Evolutionary conservation across 163 green algal genomes (phyloP), one percentile per base, ranked within the genome.

Genomic region (Prototheca cutis): DNA sequence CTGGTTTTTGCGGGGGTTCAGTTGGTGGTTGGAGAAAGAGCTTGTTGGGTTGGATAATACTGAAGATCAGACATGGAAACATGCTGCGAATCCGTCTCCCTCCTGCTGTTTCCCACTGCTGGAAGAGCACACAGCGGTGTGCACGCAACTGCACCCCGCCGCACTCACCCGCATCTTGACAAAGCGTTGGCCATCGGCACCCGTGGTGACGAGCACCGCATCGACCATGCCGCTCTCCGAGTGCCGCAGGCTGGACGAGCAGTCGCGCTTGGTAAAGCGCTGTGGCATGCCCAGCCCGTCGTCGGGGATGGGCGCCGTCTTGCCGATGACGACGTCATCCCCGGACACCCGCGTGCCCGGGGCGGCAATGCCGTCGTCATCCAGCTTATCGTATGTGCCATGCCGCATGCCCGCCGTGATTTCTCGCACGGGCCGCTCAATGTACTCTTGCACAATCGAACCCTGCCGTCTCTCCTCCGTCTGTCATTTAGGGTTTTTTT

Each of bases 321-420:
- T 80, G 53, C 72, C 68, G 36, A 96, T 95, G 28, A 97, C 87
- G 34, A 96, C 87, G 72, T 97, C 90, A 56, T 91, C 81, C 31
- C 83, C 63, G 21, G 58, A 70, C 3, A 92, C 81, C 29, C 78
- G 74, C 6, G 81, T 89, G 47, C 81, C 87, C 60, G 62, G 91
- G 77, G 48, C 80, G 53, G 82, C 81, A 34, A 99, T 82, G 30
- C 92, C 92, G 66, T 99, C 92, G 13, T 94, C 85, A 59, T 99
- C 92, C 40, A 99, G 80, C 82, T 99, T 99, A 74, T 96, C 90
- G 72, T 99, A 99, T 17, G 80, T 89, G 58, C 82, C 86, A 53
- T 94, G 81, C 29, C 81, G 73, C 75, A 94, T 85, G 58, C 80
- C 84, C 29, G 72, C 60, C 1, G 78, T 89, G 53, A 76, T 66